These are phyloP conservation scores for Euphorbia celastroides DNA, from an alignment of 441 rosid genomes.

Conservation along the genomic window DNA sequence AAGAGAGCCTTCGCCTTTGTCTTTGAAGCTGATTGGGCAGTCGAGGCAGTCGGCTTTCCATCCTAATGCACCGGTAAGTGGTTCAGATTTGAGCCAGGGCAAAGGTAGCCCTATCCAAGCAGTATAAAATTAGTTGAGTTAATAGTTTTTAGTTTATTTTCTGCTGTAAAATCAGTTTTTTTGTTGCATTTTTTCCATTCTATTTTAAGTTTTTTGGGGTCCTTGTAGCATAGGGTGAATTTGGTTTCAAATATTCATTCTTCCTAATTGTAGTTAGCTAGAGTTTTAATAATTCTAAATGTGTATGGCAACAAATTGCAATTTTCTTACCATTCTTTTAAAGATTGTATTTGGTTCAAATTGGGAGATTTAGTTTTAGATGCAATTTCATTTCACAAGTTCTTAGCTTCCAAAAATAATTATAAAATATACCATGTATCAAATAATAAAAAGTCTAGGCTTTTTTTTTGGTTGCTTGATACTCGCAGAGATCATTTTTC, in stretches of 20 bases:
- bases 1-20: constrained; percentile 49
- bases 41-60: constrained; percentile 48
- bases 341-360: no score
- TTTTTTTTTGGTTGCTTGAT: no score
- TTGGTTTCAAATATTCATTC: constrained; percentile 28
- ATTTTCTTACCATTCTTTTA: background rate
- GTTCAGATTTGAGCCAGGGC: constrained; percentile 48
- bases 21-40: constrained; percentile 37
- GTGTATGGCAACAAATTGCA: constrained; percentile 13
- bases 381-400: no score
- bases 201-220: no score
- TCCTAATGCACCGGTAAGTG: constrained; percentile 47
- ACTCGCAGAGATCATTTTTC: no score
- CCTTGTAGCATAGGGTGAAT: constrained; percentile 24
- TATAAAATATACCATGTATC: no score
- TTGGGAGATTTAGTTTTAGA: no score
- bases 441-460: no score
- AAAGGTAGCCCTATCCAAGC: constrained; percentile 69
- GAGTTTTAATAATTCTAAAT: constrained; percentile 22
- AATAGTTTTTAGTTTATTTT: background rate
- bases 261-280: constrained; percentile 36
- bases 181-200: background rate
- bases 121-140: constrained; percentile 40
- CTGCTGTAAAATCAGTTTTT: constrained; percentile 20
- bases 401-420: no score